Evolutionary conservation across 768 basidiomycete genomes (phyloP), one percentile per base, ranked within the genome.

Genomic region (Leccinum obscurum): DNA sequence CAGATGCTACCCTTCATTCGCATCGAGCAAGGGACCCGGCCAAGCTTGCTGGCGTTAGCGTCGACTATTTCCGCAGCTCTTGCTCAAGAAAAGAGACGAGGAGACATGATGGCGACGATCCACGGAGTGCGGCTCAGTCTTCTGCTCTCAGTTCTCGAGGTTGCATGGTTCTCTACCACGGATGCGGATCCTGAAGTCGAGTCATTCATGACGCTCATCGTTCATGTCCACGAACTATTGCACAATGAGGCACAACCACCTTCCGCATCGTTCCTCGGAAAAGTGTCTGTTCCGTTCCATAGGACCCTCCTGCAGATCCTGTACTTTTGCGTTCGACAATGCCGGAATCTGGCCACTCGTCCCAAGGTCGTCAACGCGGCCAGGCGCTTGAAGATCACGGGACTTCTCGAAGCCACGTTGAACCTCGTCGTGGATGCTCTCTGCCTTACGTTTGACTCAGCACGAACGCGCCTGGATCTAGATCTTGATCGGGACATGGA

Each of bases 51-150:
- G 24, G 70, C 78, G 0, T 78, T 88, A 32, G 87, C 85, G 0
- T 80, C 85, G 1, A 80, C 83, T 0, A 81, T 92, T 9, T 90
- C 92, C 4, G 82, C 77, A 24, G 82, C 81, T 50, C 83, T 94
- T 30, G 83, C 90, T 0, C 71, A 72, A 20, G 95, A 95, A 74
- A 79, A 74, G 41, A 83, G 93, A 35, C 79, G 77, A 5, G 95
- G 95, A 0, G 89, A 93, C 59, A 89, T 95, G 83, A 90, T 95
- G 85, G 81, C 88, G 0, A 82, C 83, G 1, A 86, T 95, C 15
- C 93, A 98, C 63, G 82, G 84, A 2, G 84, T 88, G 24, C 81
- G 93, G 34, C 75, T 98, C 24, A 81, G 84, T 4, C 78, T 96
- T 2, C 78, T 97, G 2, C 79, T 93, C 24, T 82, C 88, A 0